Evolutionary conservation across 2,329 filamentous ascomycete genomes (phyloP), one percentile per base, ranked within the genome.

Genomic region (Aspergillus sojae): DNA sequence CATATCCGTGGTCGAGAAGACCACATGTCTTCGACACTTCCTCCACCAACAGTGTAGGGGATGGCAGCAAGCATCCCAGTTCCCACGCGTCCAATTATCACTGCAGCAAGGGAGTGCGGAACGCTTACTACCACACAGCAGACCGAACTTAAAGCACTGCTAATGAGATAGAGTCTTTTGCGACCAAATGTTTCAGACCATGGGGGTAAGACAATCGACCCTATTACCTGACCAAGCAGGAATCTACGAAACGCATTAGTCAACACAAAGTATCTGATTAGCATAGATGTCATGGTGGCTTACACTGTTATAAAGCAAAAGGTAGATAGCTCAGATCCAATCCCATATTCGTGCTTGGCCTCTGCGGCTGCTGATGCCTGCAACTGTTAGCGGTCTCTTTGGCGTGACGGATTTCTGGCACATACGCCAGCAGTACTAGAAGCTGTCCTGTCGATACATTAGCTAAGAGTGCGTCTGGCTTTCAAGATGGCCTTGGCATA

Each of bases 11-110:
- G 71, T 56, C 74, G 74, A 1, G 76, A 73, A 57, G 82, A 78
- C 69, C 78, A 84, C 69, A 84, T 77, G 66, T 84, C 82, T 63
- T 85, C 83, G 34, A 84, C 76, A 57, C 78, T 82, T 0, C 82
- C 81, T 0, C 78, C 75, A 4, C 80, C 77, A 9, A 84, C 78
- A 5, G 81, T 77, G 0, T 79, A 75, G 0, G 82, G 82, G n/a
- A 83, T 77, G 2, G 82, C 80, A 0, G 81, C 82, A 3, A 79
- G 66, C 14, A 82, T 68, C 0, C 82, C 82, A 0, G 77, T 77
- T 4, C 80, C 48, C 50, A 81, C 77, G 2, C 82, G 74, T 1
- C 80, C 78, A 9, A 80, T 61, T 9, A 78, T 68, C 0, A 78
- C 73, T 1, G 72, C 4, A 80, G 34, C 0, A 71, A 75, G 6